phyloP scores from a whole-genome alignment of 192 early-diverging fungal genomes.

The Mortierella antarctica region DNA sequence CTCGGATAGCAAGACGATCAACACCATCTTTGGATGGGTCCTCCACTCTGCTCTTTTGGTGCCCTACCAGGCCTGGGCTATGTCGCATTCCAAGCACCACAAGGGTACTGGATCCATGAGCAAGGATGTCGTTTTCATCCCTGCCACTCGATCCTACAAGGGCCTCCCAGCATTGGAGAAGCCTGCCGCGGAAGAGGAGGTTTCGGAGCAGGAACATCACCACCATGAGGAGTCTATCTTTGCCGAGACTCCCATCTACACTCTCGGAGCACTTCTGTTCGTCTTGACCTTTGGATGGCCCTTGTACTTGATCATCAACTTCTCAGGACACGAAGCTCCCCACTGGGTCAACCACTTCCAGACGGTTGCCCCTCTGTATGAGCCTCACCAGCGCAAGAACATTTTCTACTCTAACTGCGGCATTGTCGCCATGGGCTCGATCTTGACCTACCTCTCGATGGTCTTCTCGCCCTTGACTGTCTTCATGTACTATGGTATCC shows the following conservation, averaged over 20 bases:
- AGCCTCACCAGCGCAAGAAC: slow-evolving; percentile 72
- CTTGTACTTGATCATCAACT: slow-evolving; percentile 82
- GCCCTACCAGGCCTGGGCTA: slow-evolving; percentile 93
- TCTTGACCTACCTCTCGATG: slow-evolving; percentile 63
- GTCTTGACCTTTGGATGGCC: slow-evolving; percentile 91
- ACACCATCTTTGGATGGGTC: slow-evolving; percentile 89
- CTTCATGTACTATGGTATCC: slow-evolving; percentile 86
- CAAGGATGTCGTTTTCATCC: slow-evolving; percentile 96
- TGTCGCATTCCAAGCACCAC: slow-evolving; percentile 93
- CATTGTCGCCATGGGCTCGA: slow-evolving; percentile 64
- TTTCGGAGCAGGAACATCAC: slow-evolving; percentile 42
- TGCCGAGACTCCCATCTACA: slow-evolving; percentile 79
- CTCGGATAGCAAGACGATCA: slow-evolving; percentile 81
- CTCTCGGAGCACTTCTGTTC: slow-evolving; percentile 67
- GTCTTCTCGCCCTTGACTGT: slow-evolving; percentile 70
- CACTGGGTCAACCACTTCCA: slow-evolving; percentile 87
- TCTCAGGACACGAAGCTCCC: slow-evolving; percentile 78
- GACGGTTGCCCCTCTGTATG: slow-evolving; percentile 82
- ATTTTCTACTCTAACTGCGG: slow-evolving; percentile 85
- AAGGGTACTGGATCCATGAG: slow-evolving; percentile 89
- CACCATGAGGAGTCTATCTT: slow-evolving; percentile 60
- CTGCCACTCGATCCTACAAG: slow-evolving; percentile 71
- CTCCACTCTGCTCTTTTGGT: slow-evolving; percentile 93
- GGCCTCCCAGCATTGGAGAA: slow-evolving; percentile 55
- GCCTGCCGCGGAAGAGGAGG: slow-evolving; percentile 28